Percentiles rank a stretch among this genome's conserved stretches.
Conservation (phyloP, 2,329 filamentous ascomycete species). For the Aspergillus terreus region DNA sequence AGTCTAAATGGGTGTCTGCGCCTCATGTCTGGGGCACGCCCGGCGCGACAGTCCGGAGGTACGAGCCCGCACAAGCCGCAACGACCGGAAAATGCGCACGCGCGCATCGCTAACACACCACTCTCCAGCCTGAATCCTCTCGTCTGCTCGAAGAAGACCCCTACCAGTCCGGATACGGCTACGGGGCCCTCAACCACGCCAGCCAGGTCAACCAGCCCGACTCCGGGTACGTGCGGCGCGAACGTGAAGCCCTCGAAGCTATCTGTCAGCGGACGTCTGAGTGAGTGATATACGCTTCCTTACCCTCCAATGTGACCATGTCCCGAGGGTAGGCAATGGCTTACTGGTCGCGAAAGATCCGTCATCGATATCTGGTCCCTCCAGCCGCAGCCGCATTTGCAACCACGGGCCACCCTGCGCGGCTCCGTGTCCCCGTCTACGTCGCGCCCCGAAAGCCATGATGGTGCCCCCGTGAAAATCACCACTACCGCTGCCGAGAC, state of each 20-base stretch:
- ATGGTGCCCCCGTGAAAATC: slow-evolving; percentile 17
- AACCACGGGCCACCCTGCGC: slow-evolving; percentile 35
- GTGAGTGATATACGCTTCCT: slow-evolving; percentile 24
- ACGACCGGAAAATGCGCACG: too few relatives aligned
- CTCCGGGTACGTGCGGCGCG: slow-evolving; percentile 40
- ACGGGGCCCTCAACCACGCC: slow-evolving; percentile 37
- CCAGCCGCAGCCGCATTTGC: slow-evolving; percentile 40
- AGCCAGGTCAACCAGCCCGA: slow-evolving; percentile 38
- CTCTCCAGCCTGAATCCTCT: slow-evolving; percentile 37
- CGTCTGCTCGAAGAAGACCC: slow-evolving; percentile 44
- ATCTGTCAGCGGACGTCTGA: slow-evolving; percentile 48
- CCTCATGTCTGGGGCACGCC: slow-evolving; percentile 40
- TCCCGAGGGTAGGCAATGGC: not conserved
- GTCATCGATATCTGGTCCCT: slow-evolving; percentile 45
- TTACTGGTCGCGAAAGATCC: slow-evolving; percentile 19
- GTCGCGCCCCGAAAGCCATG: slow-evolving; percentile 18
- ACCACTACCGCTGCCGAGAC: slow-evolving; percentile 12
- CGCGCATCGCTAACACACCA: slow-evolving; percentile 4
- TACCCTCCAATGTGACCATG: not conserved
- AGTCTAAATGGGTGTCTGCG: slow-evolving; percentile 40
- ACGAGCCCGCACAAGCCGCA: too few relatives aligned
- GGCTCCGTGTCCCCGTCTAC: slow-evolving; percentile 25
- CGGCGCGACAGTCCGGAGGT: slow-evolving; percentile 39
- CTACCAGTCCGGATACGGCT: slow-evolving; percentile 43
- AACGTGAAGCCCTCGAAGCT: slow-evolving; percentile 43